Evolutionary conservation across 768 basidiomycete genomes (phyloP), one percentile per base, ranked within the genome.

Genomic region (Trichaptum fuscoviolaceum): DNA sequence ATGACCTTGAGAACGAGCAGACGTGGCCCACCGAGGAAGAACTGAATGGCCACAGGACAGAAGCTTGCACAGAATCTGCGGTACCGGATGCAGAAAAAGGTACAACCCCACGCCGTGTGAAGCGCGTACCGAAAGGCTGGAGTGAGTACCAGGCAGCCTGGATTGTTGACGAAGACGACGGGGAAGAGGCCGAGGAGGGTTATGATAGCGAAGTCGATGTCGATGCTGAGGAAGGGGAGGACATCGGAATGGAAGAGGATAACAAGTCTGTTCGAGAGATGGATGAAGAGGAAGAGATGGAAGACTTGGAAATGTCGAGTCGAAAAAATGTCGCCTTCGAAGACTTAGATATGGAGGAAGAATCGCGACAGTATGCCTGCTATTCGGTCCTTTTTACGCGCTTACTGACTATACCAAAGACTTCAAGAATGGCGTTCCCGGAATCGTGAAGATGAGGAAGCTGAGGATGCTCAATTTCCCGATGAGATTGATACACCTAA

Each of bases 11-110:
- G 36, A 97, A 96, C 74, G 96, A 99, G 72, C 96, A 99, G 76
- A 99, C 96, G 0, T 98, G 96, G 96, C 96, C 96, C 0, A 96
- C 95, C 0, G 95, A 98, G 75, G 96, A 98, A 73, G 96, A 98
- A 75, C 93, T 98, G 89, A 69, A 73, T 30, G 64, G 67, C 12
- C 69, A 70, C n/a, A 75, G 79, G 12, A 68, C 69, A 0, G 74
- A 71, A 57, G 70, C 74, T 18, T 15, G 15, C 20, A 15, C 42
- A 12, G 42, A 52, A 3, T 72, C 75, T 2, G 63, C 66, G 3
- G 73, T 92, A 18, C 88, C 91, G 1, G 89, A 90, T 68, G 92
- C 92, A 0, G 74, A 73, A 27, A 75, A 78, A 1, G 92, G 90
- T 0, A 93, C 92, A 0, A 95, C 92, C 7, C 93, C 93, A 0